A percentile compares a stretch with the other conserved stretches of the same genome.
Evolutionary conservation across 2,329 filamentous ascomycete species (phyloP).

Genomic region (Claviceps africana): DNA sequence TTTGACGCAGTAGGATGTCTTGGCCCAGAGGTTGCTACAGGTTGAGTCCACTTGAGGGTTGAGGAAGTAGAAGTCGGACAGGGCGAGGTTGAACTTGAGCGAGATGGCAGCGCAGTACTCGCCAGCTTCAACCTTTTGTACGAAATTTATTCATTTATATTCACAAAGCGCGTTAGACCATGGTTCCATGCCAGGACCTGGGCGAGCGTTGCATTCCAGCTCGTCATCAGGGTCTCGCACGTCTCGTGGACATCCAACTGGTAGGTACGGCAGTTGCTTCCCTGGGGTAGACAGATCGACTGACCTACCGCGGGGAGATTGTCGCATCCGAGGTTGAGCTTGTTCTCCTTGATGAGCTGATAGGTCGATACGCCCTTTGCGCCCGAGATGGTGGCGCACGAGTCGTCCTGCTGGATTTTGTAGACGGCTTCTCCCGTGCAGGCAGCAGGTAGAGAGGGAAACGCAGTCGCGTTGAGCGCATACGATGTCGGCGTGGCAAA

Average conservation of each 20-base stretch:
- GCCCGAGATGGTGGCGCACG: not conserved
- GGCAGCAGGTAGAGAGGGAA: not conserved
- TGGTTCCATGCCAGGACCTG: not conserved
- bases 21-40: not conserved
- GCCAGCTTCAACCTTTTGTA: not conserved
- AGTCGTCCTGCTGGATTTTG: not conserved
- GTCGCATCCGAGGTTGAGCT: constrained; percentile 1
- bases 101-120: not conserved
- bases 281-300: not conserved
- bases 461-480: not conserved
- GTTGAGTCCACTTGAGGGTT: not conserved
- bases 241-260: not conserved
- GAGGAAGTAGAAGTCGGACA: constrained; percentile 34
- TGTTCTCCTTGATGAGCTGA: not conserved
- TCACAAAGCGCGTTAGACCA: no score
- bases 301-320: not conserved
- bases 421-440: not conserved
- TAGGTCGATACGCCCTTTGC: not conserved
- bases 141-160: no score
- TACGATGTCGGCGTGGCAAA: not conserved
- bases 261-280: not conserved
- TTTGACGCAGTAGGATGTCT: not conserved
- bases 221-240: not conserved
- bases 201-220: not conserved
- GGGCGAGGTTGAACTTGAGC: constrained; percentile 11